These are phyloP conservation scores for Murraya paniculata DNA, from an alignment of 345 rosid species.

Conservation along the genomic window DNA sequence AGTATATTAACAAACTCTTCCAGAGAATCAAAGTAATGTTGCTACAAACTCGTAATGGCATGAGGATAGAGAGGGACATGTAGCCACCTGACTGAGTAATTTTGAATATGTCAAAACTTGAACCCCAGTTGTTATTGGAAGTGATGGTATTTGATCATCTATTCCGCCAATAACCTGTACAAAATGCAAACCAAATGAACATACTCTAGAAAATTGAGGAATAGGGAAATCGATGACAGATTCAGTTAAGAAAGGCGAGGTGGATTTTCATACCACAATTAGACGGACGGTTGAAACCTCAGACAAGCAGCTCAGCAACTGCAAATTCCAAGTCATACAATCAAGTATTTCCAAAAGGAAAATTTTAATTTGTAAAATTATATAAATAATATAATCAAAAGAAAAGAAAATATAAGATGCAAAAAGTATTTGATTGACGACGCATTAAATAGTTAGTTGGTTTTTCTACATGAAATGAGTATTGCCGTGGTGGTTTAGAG, in stretches of 20 bases:
- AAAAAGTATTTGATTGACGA: not conserved
- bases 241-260: slow-evolving; percentile 14
- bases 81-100: slow-evolving; percentile 74
- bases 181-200: slow-evolving; percentile 19
- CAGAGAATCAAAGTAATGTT: not conserved
- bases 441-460: not conserved
- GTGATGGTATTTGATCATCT: slow-evolving; percentile 75
- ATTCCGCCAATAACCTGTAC: slow-evolving; percentile 90
- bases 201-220: slow-evolving; percentile 3
- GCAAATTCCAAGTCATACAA: slow-evolving; percentile 39
- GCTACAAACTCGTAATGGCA: slow-evolving; percentile 5
- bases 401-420: not conserved
- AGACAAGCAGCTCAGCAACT: slow-evolving; percentile 77
- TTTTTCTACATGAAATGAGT: not conserved
- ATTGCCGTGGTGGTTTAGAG: not conserved
- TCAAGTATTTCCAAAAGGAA: slow-evolving; percentile 5
- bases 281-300: slow-evolving; percentile 80
- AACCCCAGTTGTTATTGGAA: slow-evolving; percentile 71
- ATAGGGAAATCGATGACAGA: not conserved
- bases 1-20: not conserved
- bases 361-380: slow-evolving; percentile 6
- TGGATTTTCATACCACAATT: slow-evolving; percentile 66
- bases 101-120: slow-evolving; percentile 67
- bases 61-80: slow-evolving; percentile 7
- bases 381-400: not conserved